These are phyloP conservation scores for Sporothrix globosa DNA, from an alignment of 2,329 filamentous ascomycete species.

Conservation along the genomic window DNA sequence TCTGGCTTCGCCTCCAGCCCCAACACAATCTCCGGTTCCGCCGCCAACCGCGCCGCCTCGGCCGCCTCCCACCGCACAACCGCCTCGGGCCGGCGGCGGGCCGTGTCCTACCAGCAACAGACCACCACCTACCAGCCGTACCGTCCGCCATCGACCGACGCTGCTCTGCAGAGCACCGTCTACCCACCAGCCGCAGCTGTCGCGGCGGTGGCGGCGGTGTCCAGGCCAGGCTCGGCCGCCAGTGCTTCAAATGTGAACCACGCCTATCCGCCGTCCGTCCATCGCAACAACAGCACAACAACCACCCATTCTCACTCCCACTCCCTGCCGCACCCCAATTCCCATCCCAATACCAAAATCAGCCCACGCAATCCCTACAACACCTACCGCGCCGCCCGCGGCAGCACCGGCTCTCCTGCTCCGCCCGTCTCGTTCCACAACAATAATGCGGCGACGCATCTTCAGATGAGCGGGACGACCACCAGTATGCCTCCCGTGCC, in stretches of 20 bases:
- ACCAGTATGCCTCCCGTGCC: background rate
- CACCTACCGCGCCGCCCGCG: conserved; percentile 20
- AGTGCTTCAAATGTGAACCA: background rate
- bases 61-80: background rate
- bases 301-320: background rate
- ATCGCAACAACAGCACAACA: conserved; percentile 4
- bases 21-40: background rate
- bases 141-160: conserved; percentile 24
- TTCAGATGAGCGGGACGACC: background rate
- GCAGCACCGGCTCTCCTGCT: conserved; percentile 29
- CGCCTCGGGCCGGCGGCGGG: conserved; percentile 26
- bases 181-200: background rate
- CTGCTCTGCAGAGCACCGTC: background rate
- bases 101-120: conserved; percentile 35
- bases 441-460: background rate
- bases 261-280: conserved; percentile 17
- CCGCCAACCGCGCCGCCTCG: conserved; percentile 11
- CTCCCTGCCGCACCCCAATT: too few relatives aligned
- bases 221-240: conserved; percentile 3
- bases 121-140: conserved; percentile 32
- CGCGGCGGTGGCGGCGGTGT: background rate
- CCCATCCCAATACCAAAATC: background rate
- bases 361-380: conserved; percentile 24
- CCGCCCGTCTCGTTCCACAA: conserved; percentile 31
- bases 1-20: background rate